Evolutionary conservation across 2,329 filamentous ascomycete genomes (phyloP), one percentile per base, ranked within the genome.

Genomic region (Pseudogymnoascus sp.): DNA sequence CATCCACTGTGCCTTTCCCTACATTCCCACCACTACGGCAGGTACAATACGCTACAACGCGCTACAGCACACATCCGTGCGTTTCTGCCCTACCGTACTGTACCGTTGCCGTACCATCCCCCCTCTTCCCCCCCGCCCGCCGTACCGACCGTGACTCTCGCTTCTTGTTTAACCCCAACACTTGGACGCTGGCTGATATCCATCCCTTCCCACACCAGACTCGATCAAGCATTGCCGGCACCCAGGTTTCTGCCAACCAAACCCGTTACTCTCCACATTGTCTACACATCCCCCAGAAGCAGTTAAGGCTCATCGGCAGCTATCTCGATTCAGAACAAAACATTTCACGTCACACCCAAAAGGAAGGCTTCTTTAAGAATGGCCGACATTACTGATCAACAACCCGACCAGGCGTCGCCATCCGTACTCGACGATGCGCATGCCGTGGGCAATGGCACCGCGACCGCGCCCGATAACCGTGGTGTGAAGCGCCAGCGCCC

Each of bases 401-500:
- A 90, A 81, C 39, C 39, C 39, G 86, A 89, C 73, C 87, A 90
- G 75, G 86, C 86, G 71, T 89, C 89, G 70, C 86, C 88, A 67
- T 86, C 84, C 71, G 87, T 89, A 71, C 83, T 89, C 74, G 89
- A 91, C 73, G 89, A 92, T 70, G 76, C 83, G 70, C 86, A 90
- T 73, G 79, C 83, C 69, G 82, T 85, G 71, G 89, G 88, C 78
- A 88, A 83, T 72, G 77, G 80, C 63, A 69, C 69, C 61, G 66
- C 69, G 5, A 26, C 62, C 71, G 81, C 80, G 73, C 76, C 79
- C 69, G 89, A 93, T 74, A 84, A 80, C 77, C 91, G 93, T 75
- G 92, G 91, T 76, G 85, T 92, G 78, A 97, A 97, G 84, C 92
- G 93, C 72, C 85, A 84, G 77, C 91, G 95, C 75, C 86, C 90